Conservation (phyloP, 169 alveolate species). For the Amoebophrya sp. region DNA sequence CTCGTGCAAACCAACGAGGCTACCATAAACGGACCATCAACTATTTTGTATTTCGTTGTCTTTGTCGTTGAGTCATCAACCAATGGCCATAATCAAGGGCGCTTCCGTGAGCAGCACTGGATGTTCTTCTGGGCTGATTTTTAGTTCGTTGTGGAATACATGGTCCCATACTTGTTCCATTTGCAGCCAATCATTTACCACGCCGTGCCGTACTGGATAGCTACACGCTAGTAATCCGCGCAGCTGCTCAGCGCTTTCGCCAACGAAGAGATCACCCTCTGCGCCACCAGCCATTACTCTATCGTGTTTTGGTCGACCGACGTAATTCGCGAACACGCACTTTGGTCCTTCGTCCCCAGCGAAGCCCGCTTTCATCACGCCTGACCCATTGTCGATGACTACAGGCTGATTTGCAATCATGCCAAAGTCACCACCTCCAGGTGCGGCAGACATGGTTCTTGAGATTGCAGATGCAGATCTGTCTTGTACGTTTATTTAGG, state of each 20-base stretch:
- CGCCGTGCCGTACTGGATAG: slow-evolving; percentile 74
- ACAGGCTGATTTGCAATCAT: slow-evolving; percentile 56
- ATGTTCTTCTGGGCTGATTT: slow-evolving; percentile 94
- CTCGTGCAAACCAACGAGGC: too few relatives aligned
- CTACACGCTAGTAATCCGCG: slow-evolving; percentile 60
- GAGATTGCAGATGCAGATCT: too few relatives aligned
- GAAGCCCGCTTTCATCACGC: slow-evolving; percentile 64
- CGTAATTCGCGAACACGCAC: slow-evolving; percentile 58
- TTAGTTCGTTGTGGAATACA: slow-evolving; percentile 87
- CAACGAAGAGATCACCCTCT: slow-evolving; percentile 60
- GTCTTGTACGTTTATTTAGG: too few relatives aligned
- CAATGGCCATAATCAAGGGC: too few relatives aligned
- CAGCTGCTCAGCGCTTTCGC: slow-evolving; percentile 51
- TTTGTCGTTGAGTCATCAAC: too few relatives aligned
- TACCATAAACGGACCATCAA: too few relatives aligned
- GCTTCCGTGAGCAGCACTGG: slow-evolving; percentile 96
- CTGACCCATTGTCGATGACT: slow-evolving; percentile 63
- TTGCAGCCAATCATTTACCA: slow-evolving; percentile 94
- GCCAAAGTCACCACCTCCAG: too few relatives aligned
- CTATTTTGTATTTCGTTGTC: too few relatives aligned
- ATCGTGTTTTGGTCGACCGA: slow-evolving; percentile 60
- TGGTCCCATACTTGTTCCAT: slow-evolving; percentile 97
- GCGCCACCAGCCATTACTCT: slow-evolving; percentile 63
- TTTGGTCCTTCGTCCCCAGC: slow-evolving; percentile 63
- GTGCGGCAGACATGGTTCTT: too few relatives aligned